Evolutionary conservation across 139 green algal species (phyloP), one percentile per base, ranked within the genome.

Genomic region (Tetratostichococcus sp.): DNA sequence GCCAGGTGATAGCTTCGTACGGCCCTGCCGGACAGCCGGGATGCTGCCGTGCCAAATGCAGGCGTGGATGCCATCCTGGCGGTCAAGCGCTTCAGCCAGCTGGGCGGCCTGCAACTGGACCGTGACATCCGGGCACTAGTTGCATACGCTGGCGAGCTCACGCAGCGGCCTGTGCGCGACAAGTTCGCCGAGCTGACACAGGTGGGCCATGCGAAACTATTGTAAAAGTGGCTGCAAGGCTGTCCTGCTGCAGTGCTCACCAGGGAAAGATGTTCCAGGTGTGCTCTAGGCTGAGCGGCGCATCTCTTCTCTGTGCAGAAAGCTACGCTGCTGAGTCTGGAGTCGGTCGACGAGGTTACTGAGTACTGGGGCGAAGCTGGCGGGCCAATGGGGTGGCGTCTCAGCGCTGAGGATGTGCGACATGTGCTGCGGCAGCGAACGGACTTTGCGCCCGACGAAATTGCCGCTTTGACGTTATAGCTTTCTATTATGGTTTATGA

Each of bases 21-120:
- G n/a, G n/a, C n/a, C n/a, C n/a, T n/a, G n/a, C n/a, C n/a, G n/a
- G n/a, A n/a, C n/a, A n/a, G n/a, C n/a, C n/a, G n/a, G n/a, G n/a
- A n/a, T n/a, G n/a, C n/a, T n/a, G n/a, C n/a, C n/a, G n/a, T n/a
- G n/a, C n/a, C n/a, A n/a, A n/a, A n/a, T n/a, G n/a, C 50, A 62
- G 50, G 94, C 3, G 50, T 98, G 57, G 94, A 98, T 77, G 93
- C 87, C 16, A 75, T 90, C 26, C 75, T 97, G 62, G 57, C 69
- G 16, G 82, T 91, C 79, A 97, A 97, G 84, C 73, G 70, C 21
- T 98, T 98, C 85, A 98, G 87, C 65, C 95, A 97, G 84, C 87
- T 98, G 72, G 94, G 94, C 17, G 95, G 95, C 4, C 82, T 98
- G 77, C 88, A 95, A 80, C 84, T 98, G 70, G 94, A 98, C 57